phyloP scores from a whole-genome alignment of 164 flowering plant genomes.

The Protea cynaroides region DNA sequence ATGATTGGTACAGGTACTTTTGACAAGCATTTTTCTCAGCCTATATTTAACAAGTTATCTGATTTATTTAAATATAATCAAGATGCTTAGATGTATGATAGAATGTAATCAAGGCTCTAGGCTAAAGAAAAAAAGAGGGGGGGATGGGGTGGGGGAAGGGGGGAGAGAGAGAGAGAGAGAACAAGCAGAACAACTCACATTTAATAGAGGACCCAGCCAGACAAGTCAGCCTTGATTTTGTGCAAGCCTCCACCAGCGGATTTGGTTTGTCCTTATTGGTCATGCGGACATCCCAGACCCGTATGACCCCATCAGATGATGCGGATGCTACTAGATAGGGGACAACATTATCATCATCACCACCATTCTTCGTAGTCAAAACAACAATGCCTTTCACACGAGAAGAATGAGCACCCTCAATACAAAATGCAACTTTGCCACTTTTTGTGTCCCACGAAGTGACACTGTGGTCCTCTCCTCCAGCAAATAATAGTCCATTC shows the following conservation, averaged over 20 bases:
- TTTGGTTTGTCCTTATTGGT: conserved; percentile 47
- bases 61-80: no score
- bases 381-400: conserved; percentile 88
- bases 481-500: conserved; percentile 71
- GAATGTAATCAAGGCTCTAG: not conserved
- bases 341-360: conserved; percentile 26
- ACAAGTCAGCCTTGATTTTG: conserved; percentile 86
- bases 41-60: no score
- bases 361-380: conserved; percentile 32
- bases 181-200: conserved; percentile 41
- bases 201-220: conserved; percentile 82
- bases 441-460: conserved; percentile 84
- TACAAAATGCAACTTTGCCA: conserved; percentile 70
- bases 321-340: conserved; percentile 77
- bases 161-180: not conserved
- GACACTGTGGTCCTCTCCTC: conserved; percentile 78
- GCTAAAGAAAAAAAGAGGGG: not conserved
- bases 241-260: conserved; percentile 70
- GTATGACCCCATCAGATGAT: conserved; percentile 84
- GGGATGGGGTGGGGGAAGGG: not conserved
- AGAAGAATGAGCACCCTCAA: conserved; percentile 71
- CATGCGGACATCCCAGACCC: conserved; percentile 91
- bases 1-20: no score
- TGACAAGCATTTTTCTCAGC: no score
- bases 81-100: not conserved